Conservation (phyloP, 805 yeast species). For the Zygotorulaspora chibaensis region DNA sequence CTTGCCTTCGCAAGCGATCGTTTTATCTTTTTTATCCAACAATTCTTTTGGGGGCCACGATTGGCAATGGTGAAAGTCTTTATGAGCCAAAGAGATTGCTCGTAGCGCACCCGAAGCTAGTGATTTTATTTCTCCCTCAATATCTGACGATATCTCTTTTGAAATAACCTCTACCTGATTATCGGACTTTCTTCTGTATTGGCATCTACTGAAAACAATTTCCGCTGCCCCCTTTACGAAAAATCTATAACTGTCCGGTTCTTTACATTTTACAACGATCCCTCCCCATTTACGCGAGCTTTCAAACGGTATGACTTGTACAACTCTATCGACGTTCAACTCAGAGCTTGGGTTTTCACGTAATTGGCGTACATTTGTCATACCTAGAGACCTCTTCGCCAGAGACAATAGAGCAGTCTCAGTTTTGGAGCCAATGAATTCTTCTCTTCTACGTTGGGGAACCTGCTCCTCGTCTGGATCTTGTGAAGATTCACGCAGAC, state of each 20-base stretch:
- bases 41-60: constrained; percentile 68
- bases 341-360: constrained; percentile 34
- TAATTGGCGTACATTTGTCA: constrained; percentile 37
- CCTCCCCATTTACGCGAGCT: constrained; percentile 93
- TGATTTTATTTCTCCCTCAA: constrained; percentile 43
- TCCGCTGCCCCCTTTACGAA: constrained; percentile 95
- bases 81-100: constrained; percentile 84
- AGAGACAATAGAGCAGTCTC: constrained; percentile 80
- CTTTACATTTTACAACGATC: constrained; percentile 51
- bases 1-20: constrained; percentile 42
- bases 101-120: constrained; percentile 80
- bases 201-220: constrained; percentile 62
- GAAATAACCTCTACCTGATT: constrained; percentile 32
- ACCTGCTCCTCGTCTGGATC: constrained; percentile 14
- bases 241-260: constrained; percentile 45
- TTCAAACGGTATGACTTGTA: constrained; percentile 84
- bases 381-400: constrained; percentile 54
- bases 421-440: constrained; percentile 87
- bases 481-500: background rate
- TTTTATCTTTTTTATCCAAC: constrained; percentile 32
- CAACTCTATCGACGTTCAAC: constrained; percentile 41
- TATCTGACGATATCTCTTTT: constrained; percentile 7
- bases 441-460: constrained; percentile 39
- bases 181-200: constrained; percentile 35
- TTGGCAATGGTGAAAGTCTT: constrained; percentile 48